Conservation (phyloP, 495 filamentous ascomycete genomes). For the Pyronema domesticum region DNA sequence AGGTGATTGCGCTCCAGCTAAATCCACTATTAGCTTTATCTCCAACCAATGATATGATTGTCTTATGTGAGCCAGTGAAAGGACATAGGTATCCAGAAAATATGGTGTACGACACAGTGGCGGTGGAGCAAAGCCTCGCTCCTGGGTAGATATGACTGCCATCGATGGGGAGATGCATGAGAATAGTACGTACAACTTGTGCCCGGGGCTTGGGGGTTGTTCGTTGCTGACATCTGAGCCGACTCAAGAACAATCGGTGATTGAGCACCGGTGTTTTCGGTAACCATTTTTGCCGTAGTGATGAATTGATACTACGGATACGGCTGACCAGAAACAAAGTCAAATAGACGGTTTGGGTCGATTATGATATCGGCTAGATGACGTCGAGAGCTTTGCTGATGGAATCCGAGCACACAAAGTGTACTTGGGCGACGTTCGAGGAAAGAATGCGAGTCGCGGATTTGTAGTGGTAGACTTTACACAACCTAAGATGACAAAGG, state of each 20-base stretch:
- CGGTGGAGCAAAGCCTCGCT: no score
- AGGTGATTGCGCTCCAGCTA: conserved; percentile 2
- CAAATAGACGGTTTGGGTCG: background rate
- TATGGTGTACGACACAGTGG: no score
- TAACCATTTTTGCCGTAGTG: background rate
- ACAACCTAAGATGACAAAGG: background rate
- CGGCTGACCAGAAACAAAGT: background rate
- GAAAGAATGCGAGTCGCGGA: no score
- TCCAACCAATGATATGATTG: no score
- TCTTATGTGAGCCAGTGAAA: no score
- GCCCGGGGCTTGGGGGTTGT: background rate
- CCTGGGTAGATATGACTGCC: no score
- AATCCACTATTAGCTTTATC: background rate
- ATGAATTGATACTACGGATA: background rate
- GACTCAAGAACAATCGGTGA: background rate
- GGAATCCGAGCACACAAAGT: no score
- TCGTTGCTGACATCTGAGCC: background rate
- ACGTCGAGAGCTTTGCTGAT: background rate
- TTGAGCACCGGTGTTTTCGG: background rate
- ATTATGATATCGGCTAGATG: background rate
- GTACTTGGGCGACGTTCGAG: no score
- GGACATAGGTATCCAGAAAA: no score
- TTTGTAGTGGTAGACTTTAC: no score
- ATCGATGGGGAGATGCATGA: background rate
- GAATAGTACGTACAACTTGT: background rate